Conservation (phyloP, 129 eudicot genomes). For the Escallonia rubra region DNA sequence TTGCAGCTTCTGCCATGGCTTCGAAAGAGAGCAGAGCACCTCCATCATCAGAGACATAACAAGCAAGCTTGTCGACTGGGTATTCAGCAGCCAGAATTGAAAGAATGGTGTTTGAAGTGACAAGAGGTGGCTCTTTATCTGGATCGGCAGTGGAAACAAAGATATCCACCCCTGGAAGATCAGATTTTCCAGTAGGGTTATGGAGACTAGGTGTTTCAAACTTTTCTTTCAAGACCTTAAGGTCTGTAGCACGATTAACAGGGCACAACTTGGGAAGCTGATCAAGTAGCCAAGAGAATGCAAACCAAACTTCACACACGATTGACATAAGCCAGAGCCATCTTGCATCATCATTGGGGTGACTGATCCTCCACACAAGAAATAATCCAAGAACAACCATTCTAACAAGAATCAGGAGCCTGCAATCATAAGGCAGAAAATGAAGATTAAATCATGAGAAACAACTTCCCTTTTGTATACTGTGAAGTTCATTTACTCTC, state of each 20-base stretch:
- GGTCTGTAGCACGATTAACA: conserved; percentile 60
- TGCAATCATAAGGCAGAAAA: conserved; percentile 11
- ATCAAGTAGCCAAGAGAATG: conserved; percentile 68
- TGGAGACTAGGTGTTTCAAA: conserved; percentile 51
- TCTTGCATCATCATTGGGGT: conserved; percentile 58
- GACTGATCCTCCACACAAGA: conserved; percentile 50
- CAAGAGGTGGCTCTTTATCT: conserved; percentile 76
- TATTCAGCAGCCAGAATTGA: conserved; percentile 64
- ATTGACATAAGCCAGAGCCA: conserved; percentile 72
- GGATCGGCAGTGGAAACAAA: conserved; percentile 78
- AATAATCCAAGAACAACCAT: conserved; percentile 50
- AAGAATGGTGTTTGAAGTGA: conserved; percentile 62
- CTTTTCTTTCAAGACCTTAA: conserved; percentile 46
- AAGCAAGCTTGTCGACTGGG: conserved; percentile 59
- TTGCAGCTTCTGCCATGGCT: conserved; percentile 80
- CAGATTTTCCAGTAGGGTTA: conserved; percentile 63
- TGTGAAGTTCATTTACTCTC: not conserved
- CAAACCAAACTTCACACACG: conserved; percentile 62
- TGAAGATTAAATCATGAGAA: not conserved
- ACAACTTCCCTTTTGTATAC: no score
- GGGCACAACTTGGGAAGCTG: conserved; percentile 68
- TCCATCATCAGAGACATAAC: conserved; percentile 73
- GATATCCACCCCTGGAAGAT: conserved; percentile 60
- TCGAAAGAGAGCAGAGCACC: conserved; percentile 65
- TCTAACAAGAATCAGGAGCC: conserved; percentile 50